A percentile compares a stretch with the other conserved stretches of the same genome.
Conservation (phyloP, 352 stramenopile genomes). For the Phytopythium boreale region DNA sequence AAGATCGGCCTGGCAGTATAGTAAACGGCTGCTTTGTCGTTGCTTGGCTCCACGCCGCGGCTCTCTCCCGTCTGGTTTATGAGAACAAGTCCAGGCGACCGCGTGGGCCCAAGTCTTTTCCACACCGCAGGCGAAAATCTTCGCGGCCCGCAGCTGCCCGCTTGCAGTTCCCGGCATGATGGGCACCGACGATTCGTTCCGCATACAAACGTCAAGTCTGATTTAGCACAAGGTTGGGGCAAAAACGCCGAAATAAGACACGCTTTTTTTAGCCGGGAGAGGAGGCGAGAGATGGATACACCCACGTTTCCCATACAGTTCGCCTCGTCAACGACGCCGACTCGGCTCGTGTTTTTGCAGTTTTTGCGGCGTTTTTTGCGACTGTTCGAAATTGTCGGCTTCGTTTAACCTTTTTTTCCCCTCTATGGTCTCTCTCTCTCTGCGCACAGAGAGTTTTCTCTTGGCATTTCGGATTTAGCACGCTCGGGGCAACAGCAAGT, state of each 20-base stretch:
- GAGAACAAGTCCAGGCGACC: neutral
- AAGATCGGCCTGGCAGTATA: neutral
- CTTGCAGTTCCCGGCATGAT: neutral
- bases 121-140: neutral
- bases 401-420: neutral
- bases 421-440: neutral
- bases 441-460: neutral
- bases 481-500: neutral
- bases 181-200: neutral
- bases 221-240: neutral
- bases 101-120: neutral
- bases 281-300: neutral
- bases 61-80: conserved; percentile 7
- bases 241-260: neutral
- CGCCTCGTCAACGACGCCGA: too few species aligned
- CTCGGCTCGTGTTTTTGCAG: neutral
- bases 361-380: conserved; percentile 1
- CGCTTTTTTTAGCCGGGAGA: neutral
- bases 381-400: neutral
- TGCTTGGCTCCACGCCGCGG: neutral
- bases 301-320: too few species aligned
- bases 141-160: neutral
- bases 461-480: neutral
- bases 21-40: neutral
- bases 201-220: neutral